Base-by-base conservation (phyloP, 352 stramenopile genomes). In the Phytophthora fragariaefolia region DNA sequence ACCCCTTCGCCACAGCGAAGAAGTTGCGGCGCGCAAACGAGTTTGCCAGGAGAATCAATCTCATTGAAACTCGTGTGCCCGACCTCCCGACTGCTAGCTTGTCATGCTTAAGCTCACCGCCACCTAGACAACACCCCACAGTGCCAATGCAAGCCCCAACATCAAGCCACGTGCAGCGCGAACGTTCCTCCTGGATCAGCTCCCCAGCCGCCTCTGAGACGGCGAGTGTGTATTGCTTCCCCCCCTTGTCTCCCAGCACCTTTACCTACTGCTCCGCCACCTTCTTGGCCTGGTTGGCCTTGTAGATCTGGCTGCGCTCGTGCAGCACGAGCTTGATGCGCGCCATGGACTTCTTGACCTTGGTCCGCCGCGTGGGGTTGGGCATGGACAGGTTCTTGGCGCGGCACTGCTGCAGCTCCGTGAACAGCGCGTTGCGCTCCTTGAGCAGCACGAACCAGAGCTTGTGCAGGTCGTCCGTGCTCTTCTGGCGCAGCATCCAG, bases 381-480 rank as follows among this genome's bases (percentile, higher is more conserved):
- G 83, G 81, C 79, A 96, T 91, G 23, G 60, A 50, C 57, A 95
- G 62, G 76, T 91, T 92, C 73, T 92, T 87, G 61, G 77, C 75
- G 58, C 85, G 79, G 59, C 78, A 90, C 38, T 94, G 79, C 49
- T 92, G 82, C 36, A 87, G 81, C 78, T 99, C 97, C 15, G 97
- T 99, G 56, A 99, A 75, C 30, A 99, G 85, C 80, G 97, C 97
- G 69, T 99, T 99, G 61, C 92, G 91, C 80, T 99, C 97, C 83
- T 99, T 99, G 63, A 99, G 97, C 34, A 99, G 79, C 63, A 99
- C 94, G 69, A 95, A 98, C 97, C 97, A 99, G 30, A 99, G 88
- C 82, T 99, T 99, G 84, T 99, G 97, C 53, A 99, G 86, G 87
- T 99, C 97, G 36, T 99, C 95, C 53, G 97, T 99, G 77, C 88